These are phyloP conservation scores for Hortiboletus rubellus DNA, from an alignment of 1,284 basidiomycete genomes.

Conservation along the genomic window DNA sequence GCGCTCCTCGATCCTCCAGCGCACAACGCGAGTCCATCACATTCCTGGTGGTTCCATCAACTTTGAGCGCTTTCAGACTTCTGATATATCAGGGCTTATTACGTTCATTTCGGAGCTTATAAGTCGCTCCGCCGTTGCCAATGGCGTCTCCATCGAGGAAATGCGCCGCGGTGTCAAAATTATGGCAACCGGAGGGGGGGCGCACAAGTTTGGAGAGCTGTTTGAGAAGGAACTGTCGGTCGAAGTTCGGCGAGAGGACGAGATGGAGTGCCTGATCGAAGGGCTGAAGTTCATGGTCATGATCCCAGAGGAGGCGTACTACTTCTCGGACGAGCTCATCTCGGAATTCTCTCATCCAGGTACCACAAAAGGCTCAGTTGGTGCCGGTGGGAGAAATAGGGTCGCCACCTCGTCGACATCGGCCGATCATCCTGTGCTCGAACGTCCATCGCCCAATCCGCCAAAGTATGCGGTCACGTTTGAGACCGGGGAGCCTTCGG, in stretches of 20 bases:
- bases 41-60: constrained; percentile 97
- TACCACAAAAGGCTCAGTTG: constrained; percentile 19
- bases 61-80: constrained; percentile 97
- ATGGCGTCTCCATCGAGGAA: constrained; percentile 84
- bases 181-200: constrained; percentile 97
- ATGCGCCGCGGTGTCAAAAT: constrained; percentile 96
- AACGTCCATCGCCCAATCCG: constrained; percentile 90
- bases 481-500: constrained; percentile 66
- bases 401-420: constrained; percentile 5
- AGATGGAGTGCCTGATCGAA: constrained; percentile 98
- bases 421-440: constrained; percentile 46
- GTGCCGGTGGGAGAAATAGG: constrained; percentile 12
- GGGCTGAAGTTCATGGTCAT: constrained; percentile 96
- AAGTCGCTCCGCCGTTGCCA: constrained; percentile 82
- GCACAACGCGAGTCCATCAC: constrained; percentile 66
- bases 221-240: constrained; percentile 79
- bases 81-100: constrained; percentile 84
- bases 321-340: constrained; percentile 97
- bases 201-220: constrained; percentile 89
- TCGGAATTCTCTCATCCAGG: constrained; percentile 77
- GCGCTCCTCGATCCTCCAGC: constrained; percentile 65
- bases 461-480: constrained; percentile 91
- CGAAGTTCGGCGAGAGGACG: constrained; percentile 89
- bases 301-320: constrained; percentile 98
- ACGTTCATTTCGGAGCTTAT: constrained; percentile 89